Evolutionary conservation across 257 asterid species (phyloP).

Genomic region (Oldenlandia corymbosa): DNA sequence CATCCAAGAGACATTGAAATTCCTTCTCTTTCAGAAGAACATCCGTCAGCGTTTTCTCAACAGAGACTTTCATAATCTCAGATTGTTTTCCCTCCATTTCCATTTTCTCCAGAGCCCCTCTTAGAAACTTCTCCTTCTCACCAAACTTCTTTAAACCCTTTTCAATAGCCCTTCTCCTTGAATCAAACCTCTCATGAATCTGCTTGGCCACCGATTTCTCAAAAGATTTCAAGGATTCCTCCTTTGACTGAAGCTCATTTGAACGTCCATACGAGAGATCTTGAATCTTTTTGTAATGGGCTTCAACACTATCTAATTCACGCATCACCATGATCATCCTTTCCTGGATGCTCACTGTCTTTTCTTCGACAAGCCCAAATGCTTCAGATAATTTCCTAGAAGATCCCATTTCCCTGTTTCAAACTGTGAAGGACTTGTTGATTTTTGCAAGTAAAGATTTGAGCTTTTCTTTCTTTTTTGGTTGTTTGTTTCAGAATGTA

Average conservation of each 20-base stretch:
- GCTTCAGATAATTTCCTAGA: slow-evolving; percentile 11
- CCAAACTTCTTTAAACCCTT: slow-evolving; percentile 9
- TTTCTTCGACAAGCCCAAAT: neutral
- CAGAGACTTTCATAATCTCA: neutral
- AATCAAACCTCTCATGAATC: neutral
- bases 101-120: too few species aligned
- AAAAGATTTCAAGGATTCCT: neutral
- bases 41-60: slow-evolving; percentile 10
- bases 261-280: too few species aligned
- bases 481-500: too few species aligned
- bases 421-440: too few species aligned
- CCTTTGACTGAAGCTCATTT: too few species aligned
- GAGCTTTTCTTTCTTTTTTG: too few species aligned
- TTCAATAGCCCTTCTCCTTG: slow-evolving; percentile 3
- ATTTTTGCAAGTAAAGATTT: too few species aligned
- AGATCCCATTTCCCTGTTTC: slow-evolving; percentile 11
- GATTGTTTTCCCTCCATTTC: slow-evolving; percentile 10
- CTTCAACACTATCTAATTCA: slow-evolving; percentile 7
- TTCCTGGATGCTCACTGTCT: slow-evolving; percentile 4
- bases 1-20: slow-evolving; percentile 17
- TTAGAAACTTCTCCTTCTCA: slow-evolving; percentile 20
- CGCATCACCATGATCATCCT: slow-evolving; percentile 2
- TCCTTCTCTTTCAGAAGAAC: slow-evolving; percentile 11
- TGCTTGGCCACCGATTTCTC: slow-evolving; percentile 8
- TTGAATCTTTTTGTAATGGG: neutral